Evolutionary conservation across 2,329 filamentous ascomycete species (phyloP), one percentile per base, ranked within the genome.

Genomic region (Hypoxylon sp.): DNA sequence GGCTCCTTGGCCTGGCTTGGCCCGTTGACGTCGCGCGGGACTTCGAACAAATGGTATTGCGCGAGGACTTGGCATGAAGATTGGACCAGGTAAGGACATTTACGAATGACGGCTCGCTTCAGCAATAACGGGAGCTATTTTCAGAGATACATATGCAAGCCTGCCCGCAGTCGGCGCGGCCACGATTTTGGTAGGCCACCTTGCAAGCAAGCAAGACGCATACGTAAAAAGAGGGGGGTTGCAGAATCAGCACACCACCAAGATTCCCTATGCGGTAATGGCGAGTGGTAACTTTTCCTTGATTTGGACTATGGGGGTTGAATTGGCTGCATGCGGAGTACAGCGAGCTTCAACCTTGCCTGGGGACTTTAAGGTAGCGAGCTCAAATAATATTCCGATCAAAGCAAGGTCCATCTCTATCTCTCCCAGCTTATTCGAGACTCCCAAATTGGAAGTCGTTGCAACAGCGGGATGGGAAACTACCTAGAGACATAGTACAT

Each of bases 71-170:
- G 67, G 67, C 67, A 67, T 65, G 56, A 61, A 65, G 62, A 64
- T 66, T 57, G 58, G 65, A 69, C 67, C 65, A 66, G 67, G 67
- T 69, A 69, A 69, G 57, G 51, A 47, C 56, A 59, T 59, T n/a
- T 48, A 53, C 43, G 61, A 62, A 65, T 64, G 65, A 62, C 62
- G 62, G 66, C 65, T 69, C 67, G 67, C 62, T 68, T 69, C 67
- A 68, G 67, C 62, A 68, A 56, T 62, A 62, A 66, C 67, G 67
- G 67, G 62, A 69, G 60, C 65, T 69, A 65, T 68, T 64, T 68
- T 68, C 62, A 66, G 65, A 62, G 65, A 49, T 32, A 56, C 54
- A 37, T 63, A 59, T 68, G 67, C 67, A 68, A 64, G 64, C 48
- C 62, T 49, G 56, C 53, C 64, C 67, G 64, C 56, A 58, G 46